Evolutionary conservation across 345 rosid genomes (phyloP).

Genomic region (Geranium rotundifolium): DNA sequence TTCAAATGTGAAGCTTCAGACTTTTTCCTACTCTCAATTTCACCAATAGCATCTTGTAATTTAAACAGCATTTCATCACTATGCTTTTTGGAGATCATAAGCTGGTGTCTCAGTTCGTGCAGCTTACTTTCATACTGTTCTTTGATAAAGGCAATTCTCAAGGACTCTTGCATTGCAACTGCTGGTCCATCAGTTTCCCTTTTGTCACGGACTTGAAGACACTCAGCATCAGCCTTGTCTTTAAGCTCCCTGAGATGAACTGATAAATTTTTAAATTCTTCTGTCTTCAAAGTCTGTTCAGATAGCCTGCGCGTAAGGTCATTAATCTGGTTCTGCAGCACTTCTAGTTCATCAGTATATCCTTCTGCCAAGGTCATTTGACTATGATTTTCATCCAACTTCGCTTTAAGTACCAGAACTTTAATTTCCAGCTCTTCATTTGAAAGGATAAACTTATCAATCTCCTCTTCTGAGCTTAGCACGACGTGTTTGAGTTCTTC

Average conservation of each 20-base stretch:
- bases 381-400: slow-evolving; percentile 39
- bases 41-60: slow-evolving; percentile 84
- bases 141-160: slow-evolving; percentile 93
- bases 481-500: slow-evolving; percentile 40
- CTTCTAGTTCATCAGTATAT: slow-evolving; percentile 25
- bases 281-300: slow-evolving; percentile 73
- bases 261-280: slow-evolving; percentile 75
- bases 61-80: slow-evolving; percentile 87
- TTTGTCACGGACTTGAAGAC: slow-evolving; percentile 44
- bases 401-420: slow-evolving; percentile 37
- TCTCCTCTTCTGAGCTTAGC: slow-evolving; percentile 39
- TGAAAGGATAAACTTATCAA: slow-evolving; percentile 37
- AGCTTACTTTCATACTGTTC: slow-evolving; percentile 80
- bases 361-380: slow-evolving; percentile 23
- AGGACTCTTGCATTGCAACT: slow-evolving; percentile 69
- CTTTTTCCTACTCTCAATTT: slow-evolving; percentile 61
- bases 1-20: slow-evolving; percentile 66
- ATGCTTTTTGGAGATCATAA: slow-evolving; percentile 73
- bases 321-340: slow-evolving; percentile 36
- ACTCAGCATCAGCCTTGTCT: slow-evolving; percentile 73
- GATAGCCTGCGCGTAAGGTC: slow-evolving; percentile 66
- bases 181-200: slow-evolving; percentile 40
- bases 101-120: slow-evolving; percentile 82
- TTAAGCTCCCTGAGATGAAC: slow-evolving; percentile 79
- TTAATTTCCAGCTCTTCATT: slow-evolving; percentile 54